These are phyloP conservation scores for Solanum gracilifrons DNA, from an alignment of 257 asterid genomes.

Conservation along the genomic window DNA sequence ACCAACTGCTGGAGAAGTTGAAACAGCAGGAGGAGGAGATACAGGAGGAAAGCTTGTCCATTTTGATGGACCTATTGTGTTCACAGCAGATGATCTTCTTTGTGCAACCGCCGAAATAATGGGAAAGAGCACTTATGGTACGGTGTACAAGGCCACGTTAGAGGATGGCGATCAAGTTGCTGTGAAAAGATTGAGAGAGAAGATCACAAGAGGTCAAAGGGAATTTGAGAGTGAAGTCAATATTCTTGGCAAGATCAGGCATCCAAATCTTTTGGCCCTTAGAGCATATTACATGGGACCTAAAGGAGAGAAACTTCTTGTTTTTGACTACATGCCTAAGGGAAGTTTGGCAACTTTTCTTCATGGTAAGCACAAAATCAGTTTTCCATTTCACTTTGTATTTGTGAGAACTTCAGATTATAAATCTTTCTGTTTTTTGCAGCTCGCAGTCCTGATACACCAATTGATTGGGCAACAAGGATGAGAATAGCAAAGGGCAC, in stretches of 20 bases:
- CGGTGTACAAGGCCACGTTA: conserved; percentile 82
- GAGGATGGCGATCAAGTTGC: conserved; percentile 89
- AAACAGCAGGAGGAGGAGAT: conserved; percentile 66
- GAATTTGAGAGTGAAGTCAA: conserved; percentile 83
- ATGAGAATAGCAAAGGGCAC: conserved; percentile 78
- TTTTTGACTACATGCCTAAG: conserved; percentile 81
- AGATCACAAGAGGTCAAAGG: conserved; percentile 69
- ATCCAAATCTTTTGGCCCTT: conserved; percentile 76
- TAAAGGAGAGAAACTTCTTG: conserved; percentile 92
- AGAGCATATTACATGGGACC: conserved; percentile 94
- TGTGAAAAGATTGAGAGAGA: conserved; percentile 89
- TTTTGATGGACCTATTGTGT: conserved; percentile 75
- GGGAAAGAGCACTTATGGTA: conserved; percentile 96
- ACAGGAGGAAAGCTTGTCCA: conserved; percentile 92
- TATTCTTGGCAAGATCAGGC: conserved; percentile 71
- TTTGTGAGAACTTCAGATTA: not conserved
- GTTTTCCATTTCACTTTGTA: not conserved
- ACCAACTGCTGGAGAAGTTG: conserved; percentile 28
- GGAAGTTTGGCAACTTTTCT: conserved; percentile 84
- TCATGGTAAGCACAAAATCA: conserved; percentile 43
- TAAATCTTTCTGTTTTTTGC: conserved; percentile 4
- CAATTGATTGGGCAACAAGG: conserved; percentile 66
- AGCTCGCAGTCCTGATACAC: conserved; percentile 76
- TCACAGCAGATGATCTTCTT: conserved; percentile 78
- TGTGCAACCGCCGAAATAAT: conserved; percentile 95